phyloP scores from a whole-genome alignment of 371 early-diverging fungal genomes.

The Haplosporangium sp. region DNA sequence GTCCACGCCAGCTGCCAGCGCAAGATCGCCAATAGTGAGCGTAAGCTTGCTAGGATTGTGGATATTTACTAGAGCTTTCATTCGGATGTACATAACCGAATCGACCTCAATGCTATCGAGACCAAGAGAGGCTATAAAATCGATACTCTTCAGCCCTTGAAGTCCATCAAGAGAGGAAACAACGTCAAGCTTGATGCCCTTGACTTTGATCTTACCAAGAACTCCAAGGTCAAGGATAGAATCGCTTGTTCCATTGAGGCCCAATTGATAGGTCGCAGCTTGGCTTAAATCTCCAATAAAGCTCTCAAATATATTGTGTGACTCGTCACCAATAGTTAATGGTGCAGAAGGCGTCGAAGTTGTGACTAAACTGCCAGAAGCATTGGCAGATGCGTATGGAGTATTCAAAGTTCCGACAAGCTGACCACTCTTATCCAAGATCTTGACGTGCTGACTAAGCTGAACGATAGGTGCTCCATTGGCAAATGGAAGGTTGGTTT shows the following conservation, averaged over 20 bases:
- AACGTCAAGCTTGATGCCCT: constrained; percentile 34
- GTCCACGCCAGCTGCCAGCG: not conserved
- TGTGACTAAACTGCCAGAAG: constrained; percentile 10
- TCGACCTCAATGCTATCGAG: not conserved
- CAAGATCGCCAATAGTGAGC: constrained; percentile 22
- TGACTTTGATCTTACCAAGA: constrained; percentile 16
- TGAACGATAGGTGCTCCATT: constrained; percentile 17
- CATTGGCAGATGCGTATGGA: constrained; percentile 1
- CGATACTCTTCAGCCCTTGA: constrained; percentile 20
- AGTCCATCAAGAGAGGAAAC: constrained; percentile 19
- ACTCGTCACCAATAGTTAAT: constrained; percentile 4
- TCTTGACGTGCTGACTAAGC: constrained; percentile 24
- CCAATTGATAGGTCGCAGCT: constrained; percentile 14
- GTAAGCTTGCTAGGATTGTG: constrained; percentile 41
- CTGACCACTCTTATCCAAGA: constrained; percentile 22
- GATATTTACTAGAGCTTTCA: constrained; percentile 7
- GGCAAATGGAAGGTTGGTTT: constrained; percentile 29
- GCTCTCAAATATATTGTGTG: not conserved
- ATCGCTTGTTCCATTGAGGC: constrained; percentile 15
- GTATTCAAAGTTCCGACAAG: constrained; percentile 20
- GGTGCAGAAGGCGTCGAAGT: constrained; percentile 2
- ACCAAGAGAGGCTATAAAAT: not conserved
- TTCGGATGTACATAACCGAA: not conserved
- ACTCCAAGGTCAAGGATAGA: constrained; percentile 19
- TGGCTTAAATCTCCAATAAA: constrained; percentile 26